phyloP scores from a whole-genome alignment of 2,329 filamentous ascomycete genomes.

The Pseudogymnoascus verrucosus region DNA sequence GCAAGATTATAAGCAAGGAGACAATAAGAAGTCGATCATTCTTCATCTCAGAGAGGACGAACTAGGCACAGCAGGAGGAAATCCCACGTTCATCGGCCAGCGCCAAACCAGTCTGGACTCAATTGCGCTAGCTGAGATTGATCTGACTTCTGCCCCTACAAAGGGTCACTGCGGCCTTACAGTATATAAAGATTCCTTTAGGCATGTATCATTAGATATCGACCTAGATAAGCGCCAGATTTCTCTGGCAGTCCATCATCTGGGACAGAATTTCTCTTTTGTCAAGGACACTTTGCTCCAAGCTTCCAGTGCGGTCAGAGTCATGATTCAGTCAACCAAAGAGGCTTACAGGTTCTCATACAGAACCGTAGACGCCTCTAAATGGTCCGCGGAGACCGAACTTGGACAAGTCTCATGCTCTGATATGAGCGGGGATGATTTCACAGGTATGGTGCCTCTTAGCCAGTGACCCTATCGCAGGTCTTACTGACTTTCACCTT shows the following conservation, averaged over 20 bases:
- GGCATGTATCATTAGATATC: conserved; percentile 2
- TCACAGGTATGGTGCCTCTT: neutral
- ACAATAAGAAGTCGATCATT: conserved; percentile 4
- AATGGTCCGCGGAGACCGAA: neutral
- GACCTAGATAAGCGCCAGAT: neutral
- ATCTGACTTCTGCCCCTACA: neutral
- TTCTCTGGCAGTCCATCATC: neutral
- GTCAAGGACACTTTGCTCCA: neutral
- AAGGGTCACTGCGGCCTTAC: conserved; percentile 16
- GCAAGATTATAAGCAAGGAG: conserved; percentile 11
- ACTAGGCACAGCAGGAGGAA: conserved; percentile 3
- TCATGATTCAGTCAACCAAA: neutral
- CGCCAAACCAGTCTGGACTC: conserved; percentile 13
- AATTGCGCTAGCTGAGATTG: neutral
- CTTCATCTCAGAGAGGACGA: conserved; percentile 7
- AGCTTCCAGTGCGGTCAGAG: neutral
- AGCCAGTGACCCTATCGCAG: neutral
- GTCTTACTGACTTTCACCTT: neutral
- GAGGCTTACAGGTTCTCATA: neutral
- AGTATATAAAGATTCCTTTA: conserved; percentile 21
- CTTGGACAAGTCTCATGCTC: neutral
- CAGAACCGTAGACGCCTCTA: neutral
- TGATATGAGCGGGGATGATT: neutral
- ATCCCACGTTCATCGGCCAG: conserved; percentile 16
- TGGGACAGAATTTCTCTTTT: neutral